A percentile compares a stretch with the other conserved stretches of the same genome.
Conservation (phyloP, 805 yeast genomes). For the Cyberlindnera euphorbiae region DNA sequence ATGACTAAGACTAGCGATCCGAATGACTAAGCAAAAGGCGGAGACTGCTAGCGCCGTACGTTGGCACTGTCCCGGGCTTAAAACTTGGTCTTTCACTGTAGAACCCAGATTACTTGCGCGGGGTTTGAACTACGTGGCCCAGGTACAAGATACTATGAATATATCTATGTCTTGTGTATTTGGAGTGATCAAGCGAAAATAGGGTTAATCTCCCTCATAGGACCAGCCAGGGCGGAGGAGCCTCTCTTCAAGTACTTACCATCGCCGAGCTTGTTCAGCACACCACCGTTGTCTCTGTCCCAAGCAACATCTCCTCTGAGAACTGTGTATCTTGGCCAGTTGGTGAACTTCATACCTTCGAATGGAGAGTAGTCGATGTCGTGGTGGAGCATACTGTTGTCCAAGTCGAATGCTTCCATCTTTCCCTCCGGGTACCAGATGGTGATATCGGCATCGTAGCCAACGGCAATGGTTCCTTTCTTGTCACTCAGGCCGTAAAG, state of each 20-base stretch:
- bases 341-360: conserved; percentile 35
- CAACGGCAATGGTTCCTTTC: conserved; percentile 42
- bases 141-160: too few relatives aligned
- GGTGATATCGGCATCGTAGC: conserved; percentile 44
- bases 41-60: too few relatives aligned
- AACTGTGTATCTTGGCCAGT: conserved; percentile 44
- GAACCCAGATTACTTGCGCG: too few relatives aligned
- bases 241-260: conserved; percentile 29
- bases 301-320: conserved; percentile 35
- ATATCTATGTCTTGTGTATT: too few relatives aligned
- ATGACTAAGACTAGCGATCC: too few relatives aligned
- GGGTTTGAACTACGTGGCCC: too few relatives aligned
- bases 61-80: too few relatives aligned
- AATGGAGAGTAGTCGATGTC: conserved; percentile 36
- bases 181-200: conserved; percentile 9
- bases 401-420: conserved; percentile 25
- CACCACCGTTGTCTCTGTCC: conserved; percentile 24
- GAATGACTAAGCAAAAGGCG: too few relatives aligned
- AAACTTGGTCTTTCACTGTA: too few relatives aligned
- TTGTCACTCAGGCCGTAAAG: conserved; percentile 37
- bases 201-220: conserved; percentile 21
- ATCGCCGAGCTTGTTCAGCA: conserved; percentile 14
- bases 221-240: conserved; percentile 19
- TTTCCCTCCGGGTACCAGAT: conserved; percentile 41
- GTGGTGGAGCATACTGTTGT: conserved; percentile 32